phyloP scores from a whole-genome alignment of 2,329 filamentous ascomycete species.

The Aspergillus glaucus region DNA sequence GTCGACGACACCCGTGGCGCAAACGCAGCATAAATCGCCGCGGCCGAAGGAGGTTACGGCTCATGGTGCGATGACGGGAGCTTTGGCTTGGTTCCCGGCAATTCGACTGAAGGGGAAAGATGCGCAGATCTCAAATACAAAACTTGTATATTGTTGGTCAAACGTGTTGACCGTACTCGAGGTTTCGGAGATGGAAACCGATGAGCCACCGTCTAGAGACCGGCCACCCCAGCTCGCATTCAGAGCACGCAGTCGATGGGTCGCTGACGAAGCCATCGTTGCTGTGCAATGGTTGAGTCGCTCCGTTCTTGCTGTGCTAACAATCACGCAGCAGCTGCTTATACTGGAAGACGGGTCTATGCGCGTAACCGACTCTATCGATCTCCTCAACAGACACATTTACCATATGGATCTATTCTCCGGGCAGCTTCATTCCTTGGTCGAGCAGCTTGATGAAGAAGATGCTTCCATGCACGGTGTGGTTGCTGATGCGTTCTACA shows the following conservation, averaged over 20 bases:
- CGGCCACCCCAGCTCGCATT: slow-evolving; percentile 76
- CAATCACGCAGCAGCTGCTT: slow-evolving; percentile 86
- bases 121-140: slow-evolving; percentile 61
- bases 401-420: slow-evolving; percentile 91
- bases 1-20: slow-evolving; percentile 90
- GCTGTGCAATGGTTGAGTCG: slow-evolving; percentile 94
- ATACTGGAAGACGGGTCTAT: slow-evolving; percentile 85
- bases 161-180: slow-evolving; percentile 94
- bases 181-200: slow-evolving; percentile 62
- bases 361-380: slow-evolving; percentile 90
- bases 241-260: slow-evolving; percentile 78
- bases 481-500: slow-evolving; percentile 93
- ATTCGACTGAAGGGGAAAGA: slow-evolving; percentile 81
- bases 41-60: slow-evolving; percentile 85
- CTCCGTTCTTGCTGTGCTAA: slow-evolving; percentile 84
- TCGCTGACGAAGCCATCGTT: slow-evolving; percentile 89
- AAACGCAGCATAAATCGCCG: slow-evolving; percentile 91
- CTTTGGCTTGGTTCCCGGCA: slow-evolving; percentile 93
- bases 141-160: slow-evolving; percentile 97
- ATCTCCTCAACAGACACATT: slow-evolving; percentile 84
- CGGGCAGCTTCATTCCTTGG: slow-evolving; percentile 70
- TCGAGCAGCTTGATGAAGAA: slow-evolving; percentile 82
- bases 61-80: slow-evolving; percentile 88
- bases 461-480: slow-evolving; percentile 90
- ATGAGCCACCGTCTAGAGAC: slow-evolving; percentile 59